Conservation (phyloP, 768 basidiomycete species). For the Leucocoprinus birnbaumii region DNA sequence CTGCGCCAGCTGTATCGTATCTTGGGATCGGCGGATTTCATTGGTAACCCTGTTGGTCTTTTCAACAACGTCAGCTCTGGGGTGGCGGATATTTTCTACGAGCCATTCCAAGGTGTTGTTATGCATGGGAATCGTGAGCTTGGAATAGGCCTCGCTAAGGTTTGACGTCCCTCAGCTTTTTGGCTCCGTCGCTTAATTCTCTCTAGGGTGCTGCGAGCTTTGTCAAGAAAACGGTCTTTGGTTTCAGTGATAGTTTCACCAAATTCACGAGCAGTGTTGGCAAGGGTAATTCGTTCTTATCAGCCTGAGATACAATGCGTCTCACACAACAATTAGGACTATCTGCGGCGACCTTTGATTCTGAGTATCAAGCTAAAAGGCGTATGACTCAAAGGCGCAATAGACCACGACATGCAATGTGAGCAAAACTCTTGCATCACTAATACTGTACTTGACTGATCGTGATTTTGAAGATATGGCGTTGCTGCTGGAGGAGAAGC, state of each 20-base stretch:
- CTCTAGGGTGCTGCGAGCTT: constrained; percentile 94
- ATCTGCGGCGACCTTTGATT: constrained; percentile 95
- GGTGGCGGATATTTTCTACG: constrained; percentile 97
- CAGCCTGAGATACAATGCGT: not conserved
- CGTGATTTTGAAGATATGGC: constrained; percentile 65
- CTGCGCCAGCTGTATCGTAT: constrained; percentile 94
- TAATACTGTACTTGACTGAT: no score
- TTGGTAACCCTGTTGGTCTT: constrained; percentile 92
- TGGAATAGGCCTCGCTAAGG: constrained; percentile 93
- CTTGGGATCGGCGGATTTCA: constrained; percentile 97
- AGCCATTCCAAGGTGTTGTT: constrained; percentile 95
- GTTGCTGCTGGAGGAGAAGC: constrained; percentile 94
- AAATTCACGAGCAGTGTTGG: constrained; percentile 97
- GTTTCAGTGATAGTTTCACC: constrained; percentile 93
- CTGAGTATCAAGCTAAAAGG: constrained; percentile 89
- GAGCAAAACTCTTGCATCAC: constrained; percentile 27
- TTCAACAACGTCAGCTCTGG: constrained; percentile 99
- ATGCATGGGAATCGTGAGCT: constrained; percentile 95
- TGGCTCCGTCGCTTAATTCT: not conserved
- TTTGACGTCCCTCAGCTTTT: not conserved
- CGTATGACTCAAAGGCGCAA: constrained; percentile 89
- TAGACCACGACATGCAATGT: constrained; percentile 95
- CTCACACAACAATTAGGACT: constrained; percentile 53
- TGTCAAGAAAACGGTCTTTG: constrained; percentile 98
- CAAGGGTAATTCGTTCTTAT: constrained; percentile 57